Percentiles rank a stretch among this genome's conserved stretches.
Evolutionary conservation across 83 land plant genomes (phyloP).

Genomic region (Picea engelmannii): DNA sequence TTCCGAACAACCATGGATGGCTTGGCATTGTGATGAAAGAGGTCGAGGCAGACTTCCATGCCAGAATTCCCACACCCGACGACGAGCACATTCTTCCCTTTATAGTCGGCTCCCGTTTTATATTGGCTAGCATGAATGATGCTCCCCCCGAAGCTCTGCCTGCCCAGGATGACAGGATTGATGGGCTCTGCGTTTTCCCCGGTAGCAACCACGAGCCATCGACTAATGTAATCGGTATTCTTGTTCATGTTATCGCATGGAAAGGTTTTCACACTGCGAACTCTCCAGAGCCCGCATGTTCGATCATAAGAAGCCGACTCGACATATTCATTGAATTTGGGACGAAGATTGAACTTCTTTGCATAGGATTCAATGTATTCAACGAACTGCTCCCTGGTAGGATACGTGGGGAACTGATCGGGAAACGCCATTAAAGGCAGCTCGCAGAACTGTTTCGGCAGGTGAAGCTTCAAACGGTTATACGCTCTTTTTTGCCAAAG

Average conservation of each 20-base stretch:
- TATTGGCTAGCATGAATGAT: conserved; percentile 57
- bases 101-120: conserved; percentile 53
- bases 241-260: not conserved
- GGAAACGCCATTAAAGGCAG: conserved; percentile 72
- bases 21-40: conserved; percentile 58
- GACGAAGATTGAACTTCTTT: conserved; percentile 44
- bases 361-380: conserved; percentile 77
- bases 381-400: conserved; percentile 69
- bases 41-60: conserved; percentile 78
- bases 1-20: conserved; percentile 74
- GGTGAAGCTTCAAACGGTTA: conserved; percentile 77
- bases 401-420: conserved; percentile 62
- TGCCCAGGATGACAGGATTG: conserved; percentile 47
- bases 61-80: conserved; percentile 89
- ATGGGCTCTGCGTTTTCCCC: conserved; percentile 82
- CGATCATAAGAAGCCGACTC: conserved; percentile 38
- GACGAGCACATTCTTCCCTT: conserved; percentile 58
- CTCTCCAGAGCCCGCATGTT: conserved; percentile 41
- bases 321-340: conserved; percentile 53
- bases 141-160: conserved; percentile 48
- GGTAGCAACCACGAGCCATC: conserved; percentile 78
- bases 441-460: conserved; percentile 76
- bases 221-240: conserved; percentile 30
- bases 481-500: conserved; percentile 74
- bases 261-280: conserved; percentile 22